phyloP scores from a whole-genome alignment of 768 basidiomycete genomes.

The Suillus subluteus region DNA sequence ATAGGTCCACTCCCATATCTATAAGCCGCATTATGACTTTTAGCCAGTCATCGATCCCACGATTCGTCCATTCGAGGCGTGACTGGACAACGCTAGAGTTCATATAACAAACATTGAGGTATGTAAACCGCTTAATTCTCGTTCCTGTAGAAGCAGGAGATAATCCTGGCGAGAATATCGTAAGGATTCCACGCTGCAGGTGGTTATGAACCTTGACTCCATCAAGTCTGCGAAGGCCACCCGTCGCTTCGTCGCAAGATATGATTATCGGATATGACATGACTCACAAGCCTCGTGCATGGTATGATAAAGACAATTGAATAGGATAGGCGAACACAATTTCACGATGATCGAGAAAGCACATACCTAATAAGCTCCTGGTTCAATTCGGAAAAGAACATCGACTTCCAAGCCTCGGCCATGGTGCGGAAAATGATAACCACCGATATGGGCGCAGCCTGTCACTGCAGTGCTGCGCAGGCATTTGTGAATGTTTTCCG shows the following conservation, averaged over 20 bases:
- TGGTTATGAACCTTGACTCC: not conserved
- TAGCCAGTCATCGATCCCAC: not conserved
- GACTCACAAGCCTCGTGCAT: conserved; percentile 1
- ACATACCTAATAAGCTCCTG: not conserved
- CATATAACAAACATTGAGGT: conserved; percentile 1
- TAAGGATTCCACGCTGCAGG: not conserved
- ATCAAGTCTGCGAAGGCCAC: not conserved
- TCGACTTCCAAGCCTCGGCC: not conserved
- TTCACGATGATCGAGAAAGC: conserved; percentile 2
- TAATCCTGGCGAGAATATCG: not conserved
- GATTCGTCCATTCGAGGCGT: not conserved
- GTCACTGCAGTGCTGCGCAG: no score
- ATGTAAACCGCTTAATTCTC: conserved; percentile 2
- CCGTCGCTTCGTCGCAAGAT: not conserved
- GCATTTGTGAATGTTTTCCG: no score
- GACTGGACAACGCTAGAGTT: not conserved
- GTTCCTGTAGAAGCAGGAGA: conserved; percentile 2
- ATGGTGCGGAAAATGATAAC: not conserved
- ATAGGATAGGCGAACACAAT: not conserved
- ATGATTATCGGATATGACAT: conserved; percentile 7
- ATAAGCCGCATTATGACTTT: not conserved
- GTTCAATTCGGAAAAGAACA: not conserved
- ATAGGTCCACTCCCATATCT: not conserved
- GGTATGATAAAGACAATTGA: not conserved
- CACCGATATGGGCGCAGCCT: not conserved